Conservation (phyloP, 1,139 yeast genomes). For the Debaryomyces udenii region DNA sequence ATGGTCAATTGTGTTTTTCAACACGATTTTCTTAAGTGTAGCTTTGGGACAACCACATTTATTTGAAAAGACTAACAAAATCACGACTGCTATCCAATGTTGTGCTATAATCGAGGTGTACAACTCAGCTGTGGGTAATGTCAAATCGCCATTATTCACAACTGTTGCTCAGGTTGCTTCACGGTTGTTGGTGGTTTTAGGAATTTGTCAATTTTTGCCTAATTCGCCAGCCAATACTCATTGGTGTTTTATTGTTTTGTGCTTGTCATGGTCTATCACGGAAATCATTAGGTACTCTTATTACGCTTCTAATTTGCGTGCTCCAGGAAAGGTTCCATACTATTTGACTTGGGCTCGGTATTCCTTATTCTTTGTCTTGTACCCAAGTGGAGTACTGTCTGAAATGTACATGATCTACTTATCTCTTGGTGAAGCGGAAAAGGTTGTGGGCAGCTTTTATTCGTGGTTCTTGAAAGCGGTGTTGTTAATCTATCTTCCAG, state of each 20-base stretch:
- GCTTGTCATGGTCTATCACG: conserved; percentile 86
- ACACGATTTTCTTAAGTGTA: conserved; percentile 39
- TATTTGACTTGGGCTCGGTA: conserved; percentile 76
- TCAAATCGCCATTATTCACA: conserved; percentile 81
- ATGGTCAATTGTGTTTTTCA: conserved; percentile 49
- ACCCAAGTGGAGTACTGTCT: conserved; percentile 89
- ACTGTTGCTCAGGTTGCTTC: conserved; percentile 87
- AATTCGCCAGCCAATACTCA: conserved; percentile 61
- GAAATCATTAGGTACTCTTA: conserved; percentile 87
- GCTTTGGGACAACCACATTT: conserved; percentile 59
- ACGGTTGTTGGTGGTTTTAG: conserved; percentile 80
- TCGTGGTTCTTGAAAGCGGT: conserved; percentile 57
- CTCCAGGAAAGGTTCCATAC: conserved; percentile 59
- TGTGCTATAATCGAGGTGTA: conserved; percentile 79
- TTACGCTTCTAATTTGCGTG: conserved; percentile 69
- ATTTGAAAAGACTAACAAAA: conserved; percentile 59
- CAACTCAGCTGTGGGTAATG: conserved; percentile 77
- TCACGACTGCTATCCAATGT: conserved; percentile 76
- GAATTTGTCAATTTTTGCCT: conserved; percentile 77
- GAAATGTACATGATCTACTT: conserved; percentile 73
- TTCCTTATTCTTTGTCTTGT: conserved; percentile 77
- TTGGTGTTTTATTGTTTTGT: conserved; percentile 66
- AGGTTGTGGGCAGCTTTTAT: conserved; percentile 53
- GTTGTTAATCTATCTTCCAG: conserved; percentile 77
- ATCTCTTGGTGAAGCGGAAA: conserved; percentile 65